Evolutionary conservation across 495 filamentous ascomycete genomes (phyloP).

Genomic region (Talaromyces trachyspermus): DNA sequence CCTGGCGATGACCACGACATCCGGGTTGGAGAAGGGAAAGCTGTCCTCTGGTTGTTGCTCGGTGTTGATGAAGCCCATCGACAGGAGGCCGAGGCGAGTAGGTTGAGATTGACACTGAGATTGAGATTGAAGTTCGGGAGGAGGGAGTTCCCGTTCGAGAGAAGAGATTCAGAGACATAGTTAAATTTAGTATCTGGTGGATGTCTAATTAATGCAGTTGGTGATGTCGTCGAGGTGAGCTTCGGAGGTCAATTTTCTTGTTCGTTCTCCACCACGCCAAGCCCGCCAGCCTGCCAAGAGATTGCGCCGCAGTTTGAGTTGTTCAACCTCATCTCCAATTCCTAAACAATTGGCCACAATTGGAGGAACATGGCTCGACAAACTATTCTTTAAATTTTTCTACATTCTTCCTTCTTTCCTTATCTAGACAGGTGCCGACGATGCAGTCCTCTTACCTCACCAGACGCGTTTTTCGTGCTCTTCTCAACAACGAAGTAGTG

Average conservation of each 20-base stretch:
- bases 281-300: background rate
- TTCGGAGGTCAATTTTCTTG: background rate
- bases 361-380: no score
- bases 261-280: background rate
- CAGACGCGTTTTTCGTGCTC: constrained; percentile 61
- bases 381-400: no score
- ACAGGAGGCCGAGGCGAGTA: constrained; percentile 10
- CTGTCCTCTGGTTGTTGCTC: background rate
- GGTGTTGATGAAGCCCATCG: constrained; percentile 34
- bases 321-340: background rate
- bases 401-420: no score
- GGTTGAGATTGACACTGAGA: no score
- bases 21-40: background rate
- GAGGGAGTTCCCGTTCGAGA: background rate
- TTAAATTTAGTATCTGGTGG: no score
- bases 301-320: no score
- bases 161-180: constrained; percentile 1
- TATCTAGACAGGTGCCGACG: no score
- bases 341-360: no score
- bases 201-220: no score
- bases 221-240: background rate
- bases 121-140: no score
- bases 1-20: background rate
- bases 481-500: constrained; percentile 59
- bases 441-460: constrained; percentile 79